Conservation (phyloP, 805 yeast genomes). For the Kuraishia piskuri region DNA sequence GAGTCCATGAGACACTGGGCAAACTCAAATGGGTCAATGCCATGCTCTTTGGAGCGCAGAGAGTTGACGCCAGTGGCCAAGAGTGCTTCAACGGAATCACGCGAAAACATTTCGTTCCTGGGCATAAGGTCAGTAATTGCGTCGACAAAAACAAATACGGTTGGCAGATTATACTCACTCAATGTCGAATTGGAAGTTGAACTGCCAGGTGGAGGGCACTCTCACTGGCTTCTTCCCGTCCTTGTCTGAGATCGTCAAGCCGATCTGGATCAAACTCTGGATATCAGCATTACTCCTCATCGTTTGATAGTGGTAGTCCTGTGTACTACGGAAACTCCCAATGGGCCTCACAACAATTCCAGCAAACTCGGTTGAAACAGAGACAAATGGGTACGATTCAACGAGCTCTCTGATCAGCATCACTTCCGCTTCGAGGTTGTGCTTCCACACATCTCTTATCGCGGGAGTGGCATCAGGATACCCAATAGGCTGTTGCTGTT, state of each 20-base stretch:
- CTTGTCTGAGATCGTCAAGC: constrained; percentile 64
- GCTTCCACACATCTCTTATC: constrained; percentile 66
- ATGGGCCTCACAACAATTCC: constrained; percentile 95
- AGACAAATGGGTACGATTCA: constrained; percentile 47
- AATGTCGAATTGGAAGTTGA: constrained; percentile 80
- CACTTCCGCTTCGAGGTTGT: constrained; percentile 61
- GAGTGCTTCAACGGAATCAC: constrained; percentile 74
- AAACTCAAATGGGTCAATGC: constrained; percentile 73
- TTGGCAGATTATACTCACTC: constrained; percentile 13
- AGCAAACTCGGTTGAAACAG: constrained; percentile 88
- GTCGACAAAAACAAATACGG: background rate
- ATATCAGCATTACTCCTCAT: constrained; percentile 87
- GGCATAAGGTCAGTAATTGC: background rate
- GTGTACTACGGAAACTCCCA: constrained; percentile 81
- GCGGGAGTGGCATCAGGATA: constrained; percentile 29
- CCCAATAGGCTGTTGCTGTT: constrained; percentile 19
- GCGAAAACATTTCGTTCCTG: constrained; percentile 69
- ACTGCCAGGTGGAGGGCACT: constrained; percentile 85
- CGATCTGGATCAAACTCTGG: constrained; percentile 77
- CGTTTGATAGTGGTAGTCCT: constrained; percentile 94
- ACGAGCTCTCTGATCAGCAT: constrained; percentile 50
- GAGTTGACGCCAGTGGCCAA: constrained; percentile 80
- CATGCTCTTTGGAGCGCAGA: constrained; percentile 60
- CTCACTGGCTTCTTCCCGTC: constrained; percentile 61
- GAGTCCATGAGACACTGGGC: constrained; percentile 80